Base-by-base conservation (phyloP, 768 basidiomycete species). In the Coprinopsis marcescibilis region DNA sequence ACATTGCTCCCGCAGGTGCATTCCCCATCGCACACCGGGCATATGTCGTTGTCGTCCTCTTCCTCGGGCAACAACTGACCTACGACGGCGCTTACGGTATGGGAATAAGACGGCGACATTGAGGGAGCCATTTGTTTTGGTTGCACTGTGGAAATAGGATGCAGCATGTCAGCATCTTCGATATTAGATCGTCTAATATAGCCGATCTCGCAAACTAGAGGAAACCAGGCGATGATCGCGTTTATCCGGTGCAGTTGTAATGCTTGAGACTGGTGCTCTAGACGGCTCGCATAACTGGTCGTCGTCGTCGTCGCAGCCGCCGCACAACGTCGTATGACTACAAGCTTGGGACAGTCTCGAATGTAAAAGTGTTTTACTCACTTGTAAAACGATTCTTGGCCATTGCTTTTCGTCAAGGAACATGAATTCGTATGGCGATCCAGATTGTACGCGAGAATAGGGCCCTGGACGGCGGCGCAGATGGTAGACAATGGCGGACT, bases 1-100 rank as follows among this genome's bases (percentile, higher is more conserved):
- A 36, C 34, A 25, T 65, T 70, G 71, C 74, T 79, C 64, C 67
- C 63, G 73, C 88, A 90, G 24, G 85, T 89, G 72, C 88, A 91
- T 60, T 87, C 82, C 60, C 85, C 83, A 73, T 90, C 89, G 85
- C 88, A 91, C 53, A 90, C 86, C 6, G 87, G 88, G 65, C 88
- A 91, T 47, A 90, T 88, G 63, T 89, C 83, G 78, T 79, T 78
- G 74, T 87, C 85, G 60, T 89, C 88, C 65, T 85, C 83, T 69
- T 81, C 79, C 66, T 75, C 71, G 50, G 43, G 59, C 54, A 54
- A 56, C 52, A 55, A 57, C 56, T 57, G 68, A 65, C 57, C 65
- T 63, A 57, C 52, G 66, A 60, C 68, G 62, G 57, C 58, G 71
- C 63, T 77, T 70, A 75, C 68, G 72, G 80, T 82, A 81, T 79